These are phyloP conservation scores for Hermanozyma aechmeae DNA, from an alignment of 805 yeast genomes.

Conservation along the genomic window DNA sequence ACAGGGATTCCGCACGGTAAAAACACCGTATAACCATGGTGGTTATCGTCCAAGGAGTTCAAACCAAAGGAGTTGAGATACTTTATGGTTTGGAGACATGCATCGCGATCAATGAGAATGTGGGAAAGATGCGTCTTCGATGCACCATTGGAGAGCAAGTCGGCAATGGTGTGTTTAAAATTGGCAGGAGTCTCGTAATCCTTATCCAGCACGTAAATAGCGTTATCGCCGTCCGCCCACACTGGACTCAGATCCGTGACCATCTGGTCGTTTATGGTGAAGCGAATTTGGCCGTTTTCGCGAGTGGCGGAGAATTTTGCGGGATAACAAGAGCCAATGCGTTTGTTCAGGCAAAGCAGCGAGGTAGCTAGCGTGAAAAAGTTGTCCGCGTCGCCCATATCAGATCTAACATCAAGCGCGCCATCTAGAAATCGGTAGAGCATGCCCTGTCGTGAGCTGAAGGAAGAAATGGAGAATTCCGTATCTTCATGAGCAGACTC, in stretches of 20 bases:
- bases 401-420: conserved; percentile 20
- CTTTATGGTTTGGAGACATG: conserved; percentile 56
- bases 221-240: conserved; percentile 45
- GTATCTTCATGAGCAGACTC: background rate
- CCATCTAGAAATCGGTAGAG: conserved; percentile 60
- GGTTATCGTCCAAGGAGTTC: conserved; percentile 42
- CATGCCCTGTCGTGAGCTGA: conserved; percentile 25
- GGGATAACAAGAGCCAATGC: conserved; percentile 50
- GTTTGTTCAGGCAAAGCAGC: conserved; percentile 45
- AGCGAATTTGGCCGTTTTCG: conserved; percentile 5
- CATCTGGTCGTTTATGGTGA: conserved; percentile 48
- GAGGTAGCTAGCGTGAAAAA: no score
- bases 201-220: conserved; percentile 57
- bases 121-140: conserved; percentile 16
- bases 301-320: conserved; percentile 23
- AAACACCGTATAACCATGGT: conserved; percentile 61
- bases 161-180: conserved; percentile 54
- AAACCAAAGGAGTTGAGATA: conserved; percentile 46
- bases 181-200: conserved; percentile 55
- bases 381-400: conserved; percentile 1
- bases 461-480: conserved; percentile 10
- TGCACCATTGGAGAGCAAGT: conserved; percentile 24
- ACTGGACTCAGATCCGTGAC: conserved; percentile 36
- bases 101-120: conserved; percentile 23
- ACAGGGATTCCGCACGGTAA: conserved; percentile 57